Evolutionary conservation across 257 asterid genomes (phyloP), one percentile per base, ranked within the genome.

Genomic region (Paulownia fortunei): DNA sequence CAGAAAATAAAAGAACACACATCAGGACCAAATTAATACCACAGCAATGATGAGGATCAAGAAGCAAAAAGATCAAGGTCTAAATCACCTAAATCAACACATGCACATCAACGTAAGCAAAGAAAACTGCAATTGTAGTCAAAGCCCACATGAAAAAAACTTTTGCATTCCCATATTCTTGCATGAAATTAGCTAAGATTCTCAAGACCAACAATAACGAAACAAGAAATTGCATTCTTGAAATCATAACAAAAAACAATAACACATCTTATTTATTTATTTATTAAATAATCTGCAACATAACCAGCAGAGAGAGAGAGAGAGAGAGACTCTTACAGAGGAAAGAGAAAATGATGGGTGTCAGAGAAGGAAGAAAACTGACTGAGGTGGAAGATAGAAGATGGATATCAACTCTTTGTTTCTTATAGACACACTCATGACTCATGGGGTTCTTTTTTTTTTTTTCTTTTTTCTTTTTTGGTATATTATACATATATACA

Each of bases 251-350:
- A 58, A 11, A 41, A 12, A 27, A 3, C 61, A 72, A 47, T 26
- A 44, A 26, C 11, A 51, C 8, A 52, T n/a, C n/a, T n/a, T n/a
- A n/a, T n/a, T n/a, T 27, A 36, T 15, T 27, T 52, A n/a, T 37
- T 21, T 18, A 63, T 36, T 10, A 19, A 67, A 51, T 26, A 15
- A 41, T 21, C 12, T 12, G 42, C 18, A 62, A n/a, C 9, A 55
- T n/a, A 60, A 16, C 49, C 30, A 49, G 16, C 34, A 55, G 39
- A 69, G 72, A 81, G 77, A 83, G 81, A 73, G 66, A n/a, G n/a
- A n/a, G n/a, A n/a, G n/a, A n/a, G n/a, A n/a, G n/a, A n/a, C n/a
- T 61, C 89, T 81, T 83, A 87, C 92, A 59, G 75, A 77, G 87
- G 59, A 39, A 58, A 77, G 70, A 47, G n/a, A 63, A 76, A 74